A percentile compares a stretch with the other conserved stretches of the same genome.
Evolutionary conservation across 2,329 filamentous ascomycete species (phyloP).

Genomic region (Aspergillus sp.): DNA sequence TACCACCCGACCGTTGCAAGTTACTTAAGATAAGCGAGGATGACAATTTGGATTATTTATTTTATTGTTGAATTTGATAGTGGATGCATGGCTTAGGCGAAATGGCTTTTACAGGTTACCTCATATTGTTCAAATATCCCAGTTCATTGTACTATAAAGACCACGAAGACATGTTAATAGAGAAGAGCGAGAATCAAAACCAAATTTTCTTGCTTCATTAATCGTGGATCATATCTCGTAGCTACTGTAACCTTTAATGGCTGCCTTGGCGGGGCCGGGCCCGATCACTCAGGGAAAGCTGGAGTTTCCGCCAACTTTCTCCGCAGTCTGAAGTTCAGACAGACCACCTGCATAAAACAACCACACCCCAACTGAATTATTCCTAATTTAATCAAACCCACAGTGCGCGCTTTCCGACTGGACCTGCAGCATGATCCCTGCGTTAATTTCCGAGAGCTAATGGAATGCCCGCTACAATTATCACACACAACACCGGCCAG

Average conservation of each 20-base stretch:
- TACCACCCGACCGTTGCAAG: background rate
- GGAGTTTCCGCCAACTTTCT: constrained; percentile 11
- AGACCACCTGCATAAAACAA: background rate
- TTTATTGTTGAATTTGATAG: constrained; percentile 9
- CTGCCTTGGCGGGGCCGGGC: constrained; percentile 5
- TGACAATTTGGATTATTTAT: background rate
- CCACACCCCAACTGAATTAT: background rate
- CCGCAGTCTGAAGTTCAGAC: background rate
- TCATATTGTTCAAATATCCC: constrained; percentile 18
- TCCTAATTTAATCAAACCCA: background rate
- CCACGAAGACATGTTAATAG: constrained; percentile 25
- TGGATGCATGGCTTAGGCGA: constrained; percentile 37
- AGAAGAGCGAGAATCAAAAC: background rate
- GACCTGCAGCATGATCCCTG: constrained; percentile 23
- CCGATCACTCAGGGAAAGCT: background rate
- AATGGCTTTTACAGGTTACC: constrained; percentile 20
- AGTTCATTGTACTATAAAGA: constrained; percentile 15
- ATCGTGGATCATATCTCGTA: background rate
- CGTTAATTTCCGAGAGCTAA: constrained; percentile 26
- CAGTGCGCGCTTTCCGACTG: constrained; percentile 6
- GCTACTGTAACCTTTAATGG: background rate
- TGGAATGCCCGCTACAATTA: constrained; percentile 37
- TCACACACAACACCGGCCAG: constrained; percentile 31
- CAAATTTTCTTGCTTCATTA: background rate
- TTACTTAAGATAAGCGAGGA: constrained; percentile 1